Conservation (phyloP, 345 rosid genomes). For the Psidium guajava region DNA sequence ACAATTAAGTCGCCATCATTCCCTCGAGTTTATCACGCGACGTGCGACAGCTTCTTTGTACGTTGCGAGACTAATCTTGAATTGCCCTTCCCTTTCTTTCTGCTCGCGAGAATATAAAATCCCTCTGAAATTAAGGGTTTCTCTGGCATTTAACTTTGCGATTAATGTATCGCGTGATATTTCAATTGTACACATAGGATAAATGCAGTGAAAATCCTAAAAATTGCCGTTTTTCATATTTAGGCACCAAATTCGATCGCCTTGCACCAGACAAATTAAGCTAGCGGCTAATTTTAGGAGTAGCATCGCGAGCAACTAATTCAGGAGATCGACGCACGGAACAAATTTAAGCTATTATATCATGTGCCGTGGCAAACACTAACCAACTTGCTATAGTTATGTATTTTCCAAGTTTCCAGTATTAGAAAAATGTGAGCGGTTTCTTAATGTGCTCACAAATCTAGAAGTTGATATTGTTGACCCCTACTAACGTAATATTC, state of each 20-base stretch:
- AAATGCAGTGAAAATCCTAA: no score
- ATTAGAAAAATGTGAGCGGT: not conserved
- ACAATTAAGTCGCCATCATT: not conserved
- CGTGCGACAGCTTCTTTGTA: not conserved
- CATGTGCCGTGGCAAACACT: not conserved
- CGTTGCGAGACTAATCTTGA: accelerated
- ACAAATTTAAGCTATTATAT: not conserved
- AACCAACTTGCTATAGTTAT: not conserved
- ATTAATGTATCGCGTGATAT: not conserved
- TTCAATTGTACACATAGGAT: not conserved
- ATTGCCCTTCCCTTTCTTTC: not conserved
- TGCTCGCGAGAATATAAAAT: not conserved
- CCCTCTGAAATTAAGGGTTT: not conserved
- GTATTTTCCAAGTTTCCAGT: not conserved
- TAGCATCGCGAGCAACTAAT: not conserved
- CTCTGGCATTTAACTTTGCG: not conserved
- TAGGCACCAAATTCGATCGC: not conserved
- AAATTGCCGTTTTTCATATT: not conserved
- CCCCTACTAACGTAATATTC: not conserved
- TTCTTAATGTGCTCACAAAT: not conserved
- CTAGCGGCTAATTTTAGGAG: not conserved
- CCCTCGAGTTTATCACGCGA: not conserved
- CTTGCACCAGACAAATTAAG: not conserved
- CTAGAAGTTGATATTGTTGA: not conserved
- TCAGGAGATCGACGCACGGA: not conserved